Base-by-base conservation (phyloP, 2,329 filamentous ascomycete species). In the Cercospora sesami region DNA sequence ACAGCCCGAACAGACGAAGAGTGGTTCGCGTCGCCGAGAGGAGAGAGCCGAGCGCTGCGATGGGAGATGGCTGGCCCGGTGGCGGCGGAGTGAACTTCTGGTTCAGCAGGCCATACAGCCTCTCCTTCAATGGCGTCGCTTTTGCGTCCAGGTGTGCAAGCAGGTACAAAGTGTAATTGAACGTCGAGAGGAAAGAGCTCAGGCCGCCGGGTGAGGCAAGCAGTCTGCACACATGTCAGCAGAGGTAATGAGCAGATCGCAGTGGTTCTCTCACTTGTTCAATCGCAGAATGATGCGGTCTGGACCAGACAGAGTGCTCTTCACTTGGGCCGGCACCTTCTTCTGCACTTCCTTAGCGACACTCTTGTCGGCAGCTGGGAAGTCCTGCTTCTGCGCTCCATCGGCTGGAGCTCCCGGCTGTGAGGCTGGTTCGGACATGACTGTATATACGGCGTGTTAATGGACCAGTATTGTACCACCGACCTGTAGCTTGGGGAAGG, bases 111-210 rank as follows among this genome's bases (percentile, higher is more conserved):
- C 78, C 73, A 21, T 74, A 73, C 58, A 81, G 73, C 39, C 79
- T 75, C 62, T 72, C 73, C 53, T 76, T 72, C 51, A 81, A 69
- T 36, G 79, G 72, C 12, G 76, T 73, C 4, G 78, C 77, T 65
- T 79, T 81, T 14, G 80, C 75, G 65, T 82, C 79, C 53, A 80
- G 74, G 75, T 81, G 81, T 42, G 80, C 78, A 70, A 82, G 77
- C 64, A 82, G 77, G 74, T 82, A 83, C 72, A 83, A 78, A 62
- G 78, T 78, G 75, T 82, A 83, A 75, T 82, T 83, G 76, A 82
- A 78, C 58, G 81, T 82, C 60, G 80, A 82, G 73, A 83, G 81
- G 76, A 81, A 81, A 23, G 80, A 73, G 69, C 77, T 79, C 71
- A 82, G 77, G 55, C 81, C 81, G 74, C 81, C 81, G 21, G 81